Evolutionary conservation across 495 filamentous ascomycete genomes (phyloP).

Genomic region (Penicillium waksmanii): DNA sequence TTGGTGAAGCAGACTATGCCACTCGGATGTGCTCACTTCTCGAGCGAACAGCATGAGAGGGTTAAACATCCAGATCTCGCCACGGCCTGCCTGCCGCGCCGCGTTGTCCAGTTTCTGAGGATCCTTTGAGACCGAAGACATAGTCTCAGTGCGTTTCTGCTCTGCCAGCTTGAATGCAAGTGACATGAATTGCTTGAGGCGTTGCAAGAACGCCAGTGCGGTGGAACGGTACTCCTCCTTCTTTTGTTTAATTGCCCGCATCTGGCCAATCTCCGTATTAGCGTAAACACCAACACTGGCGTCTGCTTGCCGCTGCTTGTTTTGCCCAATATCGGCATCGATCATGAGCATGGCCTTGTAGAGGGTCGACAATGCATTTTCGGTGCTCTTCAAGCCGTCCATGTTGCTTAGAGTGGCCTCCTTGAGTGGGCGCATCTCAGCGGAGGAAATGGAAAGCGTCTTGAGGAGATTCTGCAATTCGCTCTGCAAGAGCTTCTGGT

Average conservation of each 20-base stretch:
- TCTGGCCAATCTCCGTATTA: conserved; percentile 81
- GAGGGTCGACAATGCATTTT: conserved; percentile 73
- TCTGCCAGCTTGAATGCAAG: conserved; percentile 77
- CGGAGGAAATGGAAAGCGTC: conserved; percentile 81
- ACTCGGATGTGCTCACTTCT: conserved; percentile 78
- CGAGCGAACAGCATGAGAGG: conserved; percentile 83
- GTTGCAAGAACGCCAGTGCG: conserved; percentile 69
- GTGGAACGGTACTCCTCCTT: conserved; percentile 82
- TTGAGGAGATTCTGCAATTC: conserved; percentile 82
- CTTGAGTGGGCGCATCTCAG: conserved; percentile 72
- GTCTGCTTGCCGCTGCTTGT: conserved; percentile 49
- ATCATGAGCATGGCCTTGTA: conserved; percentile 96
- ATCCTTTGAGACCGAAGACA: conserved; percentile 47
- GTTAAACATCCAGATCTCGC: conserved; percentile 78
- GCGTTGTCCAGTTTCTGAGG: conserved; percentile 53
- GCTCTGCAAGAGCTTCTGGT: conserved; percentile 90
- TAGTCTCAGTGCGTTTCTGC: conserved; percentile 61
- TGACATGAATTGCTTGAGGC: conserved; percentile 79
- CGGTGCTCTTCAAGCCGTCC: conserved; percentile 73
- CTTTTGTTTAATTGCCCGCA: conserved; percentile 92
- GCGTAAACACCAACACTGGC: conserved; percentile 63
- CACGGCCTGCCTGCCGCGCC: conserved; percentile 55
- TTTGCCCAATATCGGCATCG: conserved; percentile 72
- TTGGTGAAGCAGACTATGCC: conserved; percentile 74
- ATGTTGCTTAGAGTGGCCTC: conserved; percentile 73